Base-by-base conservation (phyloP, 306 rosid species). In the Aeschynomene evenia region DNA sequence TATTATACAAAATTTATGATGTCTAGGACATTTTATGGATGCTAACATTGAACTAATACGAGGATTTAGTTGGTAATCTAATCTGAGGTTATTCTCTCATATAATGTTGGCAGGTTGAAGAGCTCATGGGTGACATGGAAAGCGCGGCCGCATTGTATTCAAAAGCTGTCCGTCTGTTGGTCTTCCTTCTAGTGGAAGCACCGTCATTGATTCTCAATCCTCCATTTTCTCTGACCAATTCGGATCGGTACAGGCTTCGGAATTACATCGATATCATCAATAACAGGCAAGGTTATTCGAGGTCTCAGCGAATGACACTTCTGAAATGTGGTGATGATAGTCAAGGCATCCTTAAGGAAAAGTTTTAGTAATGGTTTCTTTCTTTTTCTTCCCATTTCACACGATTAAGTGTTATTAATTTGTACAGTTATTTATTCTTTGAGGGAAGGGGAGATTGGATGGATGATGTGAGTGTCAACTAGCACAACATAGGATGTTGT, bases 121-220 rank as follows among this genome's bases (percentile, higher is more conserved):
- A 95, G 82, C 89, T 91, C 66, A 84, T 95, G 99, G 95, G 92
- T 43, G 77, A 82, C 23, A 73, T 87, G 92, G 96, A 86, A 36
- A 83, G 78, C 58, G 99, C 99, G 49, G 74, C 91, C 45, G 86
- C 74, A 26, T 72, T 79, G 70, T 95, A 95, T 79, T 74, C 93
- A 18, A 95, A 87, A 76, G 95, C 97, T 36, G 93, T 81, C 54
- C 80, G 80, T 12, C 72, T 95, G 62, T 58, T 95, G 70, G 75
- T 77, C 49, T 95, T 91, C 76, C 99, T 95, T 79, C 76, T 89
- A 19, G 90, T 82, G 64, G 99, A 95, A 81, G 99, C 96, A 65
- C 95, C 93, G 34, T 91, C 97, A 31, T 92, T 95, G 75, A 86
- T 95, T 73, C 87, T 91, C 13, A 95, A 91, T 54, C 99, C 97